These are phyloP conservation scores for Barnettozyma pratensis DNA, from an alignment of 805 yeast genomes.

Conservation along the genomic window DNA sequence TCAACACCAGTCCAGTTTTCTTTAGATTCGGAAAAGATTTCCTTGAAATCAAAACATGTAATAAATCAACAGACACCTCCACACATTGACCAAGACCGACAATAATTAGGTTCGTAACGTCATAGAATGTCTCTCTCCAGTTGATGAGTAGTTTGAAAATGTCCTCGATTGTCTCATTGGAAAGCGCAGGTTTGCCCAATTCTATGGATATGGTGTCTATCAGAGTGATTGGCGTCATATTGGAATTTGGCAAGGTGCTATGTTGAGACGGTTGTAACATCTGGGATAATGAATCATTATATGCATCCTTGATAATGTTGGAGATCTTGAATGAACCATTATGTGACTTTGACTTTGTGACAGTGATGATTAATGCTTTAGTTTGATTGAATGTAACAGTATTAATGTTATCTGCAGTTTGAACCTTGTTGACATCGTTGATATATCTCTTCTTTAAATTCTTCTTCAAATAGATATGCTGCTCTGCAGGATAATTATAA, in stretches of 20 bases:
- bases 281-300: neutral
- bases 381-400: neutral
- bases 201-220: constrained; percentile 27
- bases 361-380: neutral
- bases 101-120: constrained; percentile 44
- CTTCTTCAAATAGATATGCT: constrained; percentile 32
- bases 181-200: constrained; percentile 24
- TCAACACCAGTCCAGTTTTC: constrained; percentile 27
- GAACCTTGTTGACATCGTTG: neutral
- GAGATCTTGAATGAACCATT: constrained; percentile 5
- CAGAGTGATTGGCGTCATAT: neutral
- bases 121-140: constrained; percentile 44
- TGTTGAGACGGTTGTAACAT: too few relatives aligned
- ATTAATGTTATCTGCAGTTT: too few relatives aligned
- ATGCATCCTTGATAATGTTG: constrained; percentile 26
- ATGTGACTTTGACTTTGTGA: neutral
- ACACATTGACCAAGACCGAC: constrained; percentile 51
- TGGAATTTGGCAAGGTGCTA: too few relatives aligned
- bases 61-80: constrained; percentile 42
- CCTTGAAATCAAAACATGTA: constrained; percentile 39
- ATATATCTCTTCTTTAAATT: constrained; percentile 1
- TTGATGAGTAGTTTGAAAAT: constrained; percentile 39
- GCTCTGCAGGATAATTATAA: constrained; percentile 32
- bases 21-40: constrained; percentile 17
- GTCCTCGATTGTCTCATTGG: constrained; percentile 33